phyloP scores from a whole-genome alignment of 2,329 filamentous ascomycete species.

The Ophiostoma pallidulum region DNA sequence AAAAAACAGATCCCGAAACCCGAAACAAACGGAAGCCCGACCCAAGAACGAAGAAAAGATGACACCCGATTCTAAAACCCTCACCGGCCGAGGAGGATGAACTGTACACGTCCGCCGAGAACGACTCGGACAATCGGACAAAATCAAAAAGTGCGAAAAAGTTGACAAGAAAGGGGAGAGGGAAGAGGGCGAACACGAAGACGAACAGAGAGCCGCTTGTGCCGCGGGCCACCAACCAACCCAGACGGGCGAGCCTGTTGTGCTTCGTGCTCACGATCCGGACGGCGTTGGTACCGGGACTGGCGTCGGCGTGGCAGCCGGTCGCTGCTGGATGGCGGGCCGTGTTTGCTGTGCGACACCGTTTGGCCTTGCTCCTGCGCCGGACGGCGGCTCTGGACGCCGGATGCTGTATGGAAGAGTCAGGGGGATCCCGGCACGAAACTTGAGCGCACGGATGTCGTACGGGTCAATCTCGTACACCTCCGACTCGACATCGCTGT shows the following conservation, averaged over 20 bases:
- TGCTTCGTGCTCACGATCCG: no score
- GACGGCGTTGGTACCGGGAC: no score
- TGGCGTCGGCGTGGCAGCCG: conserved; percentile 6
- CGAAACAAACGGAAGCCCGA: conserved; percentile 1
- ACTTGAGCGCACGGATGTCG: conserved; percentile 49
- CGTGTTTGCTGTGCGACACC: conserved; percentile 8
- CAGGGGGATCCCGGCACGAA: conserved; percentile 49
- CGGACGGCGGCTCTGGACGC: conserved; percentile 7
- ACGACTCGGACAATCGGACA: neutral
- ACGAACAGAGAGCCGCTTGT: no score
- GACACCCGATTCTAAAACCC: neutral
- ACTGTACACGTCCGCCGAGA: conserved; percentile 7
- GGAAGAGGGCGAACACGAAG: neutral
- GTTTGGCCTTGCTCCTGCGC: neutral
- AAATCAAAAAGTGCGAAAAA: conserved; percentile 7
- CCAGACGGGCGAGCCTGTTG: no score
- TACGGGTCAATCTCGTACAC: conserved; percentile 68
- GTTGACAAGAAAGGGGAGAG: neutral
- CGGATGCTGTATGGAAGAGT: conserved; percentile 20
- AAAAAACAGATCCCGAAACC: no score
- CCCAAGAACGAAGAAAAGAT: conserved; percentile 1
- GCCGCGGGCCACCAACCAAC: no score
- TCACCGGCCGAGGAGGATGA: conserved; percentile 5
- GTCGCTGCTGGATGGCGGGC: conserved; percentile 18
- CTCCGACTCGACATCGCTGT: conserved; percentile 68